Percentiles rank a stretch among this genome's conserved stretches.
Conservation (phyloP, 352 stramenopile species). For the Peronosclerospora sorghi region DNA sequence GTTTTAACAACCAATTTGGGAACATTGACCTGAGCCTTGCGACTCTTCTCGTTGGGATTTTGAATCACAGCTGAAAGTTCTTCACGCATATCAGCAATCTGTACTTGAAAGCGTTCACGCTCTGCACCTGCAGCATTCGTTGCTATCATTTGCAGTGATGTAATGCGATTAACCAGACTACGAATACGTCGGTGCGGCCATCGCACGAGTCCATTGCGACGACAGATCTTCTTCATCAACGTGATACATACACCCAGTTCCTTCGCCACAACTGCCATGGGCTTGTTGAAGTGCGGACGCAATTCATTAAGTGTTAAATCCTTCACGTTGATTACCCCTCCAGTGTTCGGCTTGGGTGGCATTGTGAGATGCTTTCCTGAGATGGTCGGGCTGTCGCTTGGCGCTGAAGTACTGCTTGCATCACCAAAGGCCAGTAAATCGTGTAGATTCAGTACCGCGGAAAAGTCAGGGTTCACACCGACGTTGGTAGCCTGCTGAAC, state of each 20-base stretch:
- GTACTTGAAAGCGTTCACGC: constrained; percentile 46
- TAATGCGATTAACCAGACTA: constrained; percentile 75
- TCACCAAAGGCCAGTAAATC: constrained; percentile 41
- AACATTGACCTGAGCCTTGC: constrained; percentile 50
- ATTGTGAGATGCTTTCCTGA: constrained; percentile 38
- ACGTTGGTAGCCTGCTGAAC: constrained; percentile 13
- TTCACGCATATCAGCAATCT: constrained; percentile 47
- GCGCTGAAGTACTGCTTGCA: constrained; percentile 26
- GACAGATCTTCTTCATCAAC: constrained; percentile 83
- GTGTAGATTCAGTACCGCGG: constrained; percentile 21
- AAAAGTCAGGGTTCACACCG: constrained; percentile 12
- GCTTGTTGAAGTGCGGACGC: constrained; percentile 76
- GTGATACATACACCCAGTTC: constrained; percentile 79
- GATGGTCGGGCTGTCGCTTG: constrained; percentile 23
- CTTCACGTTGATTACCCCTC: constrained; percentile 56
- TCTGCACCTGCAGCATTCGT: constrained; percentile 37
- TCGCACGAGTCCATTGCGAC: constrained; percentile 63
- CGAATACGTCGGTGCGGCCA: constrained; percentile 78
- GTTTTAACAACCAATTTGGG: constrained; percentile 26
- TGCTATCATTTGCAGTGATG: constrained; percentile 56
- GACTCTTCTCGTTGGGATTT: constrained; percentile 79
- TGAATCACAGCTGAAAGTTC: constrained; percentile 72
- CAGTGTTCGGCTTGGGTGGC: constrained; percentile 19
- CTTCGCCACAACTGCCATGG: constrained; percentile 72
- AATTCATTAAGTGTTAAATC: constrained; percentile 75